Evolutionary conservation across 2,329 filamentous ascomycete species (phyloP), one percentile per base, ranked within the genome.

Genomic region (Trichoderma sp.): DNA sequence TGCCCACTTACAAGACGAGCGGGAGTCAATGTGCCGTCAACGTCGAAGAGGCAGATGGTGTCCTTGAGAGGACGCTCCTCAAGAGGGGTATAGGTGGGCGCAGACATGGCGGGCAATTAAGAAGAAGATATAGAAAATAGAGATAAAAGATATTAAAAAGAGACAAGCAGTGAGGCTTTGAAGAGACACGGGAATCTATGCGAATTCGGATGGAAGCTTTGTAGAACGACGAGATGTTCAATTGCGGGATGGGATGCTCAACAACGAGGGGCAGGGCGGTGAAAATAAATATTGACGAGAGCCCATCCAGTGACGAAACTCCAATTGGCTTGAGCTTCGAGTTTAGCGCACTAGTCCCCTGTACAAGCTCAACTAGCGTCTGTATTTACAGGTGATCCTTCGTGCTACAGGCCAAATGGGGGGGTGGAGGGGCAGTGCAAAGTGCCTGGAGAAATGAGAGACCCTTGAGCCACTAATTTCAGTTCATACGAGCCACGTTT

Each of bases 41-140:
- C 96, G 83, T 99, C 96, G 83, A 99, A 99, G 75, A 99, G 91
- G 79, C 90, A 91, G 83, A 99, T 93, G 75, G 95, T 98, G 87
- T 96, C 94, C 85, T 95, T 93, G 82, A 98, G 85, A 57, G 93
- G 93, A 76, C 96, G 93, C 78, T 95, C 87, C 81, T 91, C 88
- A 76, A 98, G 89, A 74, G 94, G 89, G 71, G 94, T 92, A 83
- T 91, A 93, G 53, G 81, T 77, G 75, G 83, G 80, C 73, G 68
- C 75, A 74, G 82, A 82, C 86, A 87, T 88, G 76, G 71, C 80
- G 74, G 73, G 70, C 62, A 71, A 66, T 60, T 32, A 47, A 60
- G 26, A 30, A 36, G 30, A 32, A 28, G 39, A 14, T 24, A 18
- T 9, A 14, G n/a, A 26, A 36, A 34, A 11, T 5, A 28, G n/a